Evolutionary conservation across 345 rosid genomes (phyloP).

Genomic region (Linum tenue): DNA sequence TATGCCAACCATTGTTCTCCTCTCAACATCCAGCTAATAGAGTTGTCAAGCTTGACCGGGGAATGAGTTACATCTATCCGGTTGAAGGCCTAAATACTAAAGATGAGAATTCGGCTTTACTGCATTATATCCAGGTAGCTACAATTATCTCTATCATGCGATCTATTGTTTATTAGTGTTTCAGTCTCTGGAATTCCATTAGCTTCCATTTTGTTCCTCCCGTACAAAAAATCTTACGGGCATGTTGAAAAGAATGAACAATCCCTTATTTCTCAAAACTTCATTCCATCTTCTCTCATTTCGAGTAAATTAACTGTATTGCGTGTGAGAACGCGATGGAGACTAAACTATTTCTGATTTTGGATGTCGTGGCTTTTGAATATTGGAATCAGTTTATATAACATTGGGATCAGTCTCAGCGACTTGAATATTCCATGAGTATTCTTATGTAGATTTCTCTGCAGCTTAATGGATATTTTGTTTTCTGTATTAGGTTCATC

Average conservation of each 20-base stretch:
- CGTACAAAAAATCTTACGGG: too few relatives aligned
- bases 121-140: conserved; percentile 84
- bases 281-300: background rate
- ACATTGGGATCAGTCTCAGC: background rate
- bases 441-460: conserved; percentile 9
- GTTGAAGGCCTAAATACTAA: conserved; percentile 65
- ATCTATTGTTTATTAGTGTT: too few relatives aligned
- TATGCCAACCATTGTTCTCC: conserved; percentile 59
- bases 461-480: conserved; percentile 5
- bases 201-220: background rate
- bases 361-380: background rate
- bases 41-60: conserved; percentile 60
- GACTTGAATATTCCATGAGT: background rate
- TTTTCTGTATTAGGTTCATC: conserved; percentile 51
- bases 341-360: background rate
- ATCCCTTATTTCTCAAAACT: background rate
- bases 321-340: too few relatives aligned
- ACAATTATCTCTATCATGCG: too few relatives aligned
- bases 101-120: conserved; percentile 71
- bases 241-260: background rate
- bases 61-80: conserved; percentile 46
- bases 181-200: background rate
- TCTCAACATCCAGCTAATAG: conserved; percentile 75
- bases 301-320: background rate
- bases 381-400: background rate